phyloP scores from a whole-genome alignment of 768 basidiomycete species.

The Leccinum disarticulatum region DNA sequence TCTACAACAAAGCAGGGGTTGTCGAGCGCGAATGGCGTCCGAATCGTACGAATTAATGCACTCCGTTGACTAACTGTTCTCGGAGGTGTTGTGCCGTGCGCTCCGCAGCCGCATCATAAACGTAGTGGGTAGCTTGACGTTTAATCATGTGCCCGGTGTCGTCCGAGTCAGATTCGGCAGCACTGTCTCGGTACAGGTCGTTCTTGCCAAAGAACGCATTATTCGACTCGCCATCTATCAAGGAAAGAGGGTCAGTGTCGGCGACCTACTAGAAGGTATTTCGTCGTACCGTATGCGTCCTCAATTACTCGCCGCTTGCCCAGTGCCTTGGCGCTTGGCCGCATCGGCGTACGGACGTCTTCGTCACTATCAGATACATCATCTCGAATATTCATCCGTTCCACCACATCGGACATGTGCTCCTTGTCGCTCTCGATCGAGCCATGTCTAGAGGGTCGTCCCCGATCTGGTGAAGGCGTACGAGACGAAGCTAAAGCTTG shows the following conservation, averaged over 20 bases:
- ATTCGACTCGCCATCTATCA: constrained; percentile 49
- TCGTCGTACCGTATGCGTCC: constrained; percentile 41
- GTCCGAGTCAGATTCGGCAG: constrained; percentile 52
- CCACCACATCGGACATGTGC: constrained; percentile 26
- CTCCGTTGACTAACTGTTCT: constrained; percentile 48
- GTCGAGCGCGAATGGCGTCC: not conserved
- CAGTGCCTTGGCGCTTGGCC: constrained; percentile 84
- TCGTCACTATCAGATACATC: constrained; percentile 28
- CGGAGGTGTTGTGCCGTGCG: constrained; percentile 60
- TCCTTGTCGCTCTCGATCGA: constrained; percentile 28
- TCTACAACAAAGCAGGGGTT: constrained; percentile 13
- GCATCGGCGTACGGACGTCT: constrained; percentile 39
- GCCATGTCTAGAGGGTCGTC: constrained; percentile 19
- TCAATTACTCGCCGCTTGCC: constrained; percentile 76
- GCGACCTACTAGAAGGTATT: not conserved
- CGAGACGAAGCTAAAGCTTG: constrained; percentile 50
- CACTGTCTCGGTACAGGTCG: constrained; percentile 33
- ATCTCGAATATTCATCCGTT: constrained; percentile 30
- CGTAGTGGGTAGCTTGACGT: constrained; percentile 63
- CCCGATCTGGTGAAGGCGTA: constrained; percentile 67
- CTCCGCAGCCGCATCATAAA: constrained; percentile 93
- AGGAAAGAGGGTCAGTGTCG: not conserved
- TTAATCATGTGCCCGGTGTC: constrained; percentile 35
- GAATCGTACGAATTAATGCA: constrained; percentile 36
- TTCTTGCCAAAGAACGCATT: constrained; percentile 52